Conservation (phyloP, 331 rosid genomes). For the Erythrophleum ivorense region DNA sequence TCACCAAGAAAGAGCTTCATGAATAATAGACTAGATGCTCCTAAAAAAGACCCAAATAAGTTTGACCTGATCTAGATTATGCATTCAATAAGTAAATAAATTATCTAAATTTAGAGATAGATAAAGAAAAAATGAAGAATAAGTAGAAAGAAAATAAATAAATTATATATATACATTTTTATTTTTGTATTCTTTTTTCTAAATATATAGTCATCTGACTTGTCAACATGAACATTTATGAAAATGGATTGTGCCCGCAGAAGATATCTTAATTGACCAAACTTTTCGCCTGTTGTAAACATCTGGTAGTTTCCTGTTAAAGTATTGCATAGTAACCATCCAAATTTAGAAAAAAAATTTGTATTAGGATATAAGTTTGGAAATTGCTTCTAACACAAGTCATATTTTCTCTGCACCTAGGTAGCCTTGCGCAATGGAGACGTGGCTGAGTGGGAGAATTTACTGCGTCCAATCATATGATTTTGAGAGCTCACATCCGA, state of each 20-base stretch:
- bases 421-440: conserved; percentile 1
- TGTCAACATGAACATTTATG: not conserved
- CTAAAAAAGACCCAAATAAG: too few species aligned
- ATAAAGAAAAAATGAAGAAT: too few species aligned
- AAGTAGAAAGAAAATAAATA: too few species aligned
- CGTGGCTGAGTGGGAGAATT: not conserved
- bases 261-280: not conserved
- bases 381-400: not conserved
- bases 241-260: not conserved
- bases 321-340: not conserved
- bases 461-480: not conserved
- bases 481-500: not conserved
- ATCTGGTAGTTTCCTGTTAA: conserved; percentile 27
- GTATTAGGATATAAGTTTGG: not conserved
- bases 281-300: conserved; percentile 16
- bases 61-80: too few species aligned
- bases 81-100: too few species aligned
- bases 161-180: too few species aligned
- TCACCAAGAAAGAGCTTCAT: too few species aligned
- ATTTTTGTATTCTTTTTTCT: too few species aligned
- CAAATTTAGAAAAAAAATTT: not conserved
- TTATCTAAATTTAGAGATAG: too few species aligned
- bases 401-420: not conserved
- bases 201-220: not conserved
- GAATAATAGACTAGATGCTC: too few species aligned